Evolutionary conservation across 805 yeast species (phyloP), one percentile per base, ranked within the genome.

Genomic region (Pichia exigua): DNA sequence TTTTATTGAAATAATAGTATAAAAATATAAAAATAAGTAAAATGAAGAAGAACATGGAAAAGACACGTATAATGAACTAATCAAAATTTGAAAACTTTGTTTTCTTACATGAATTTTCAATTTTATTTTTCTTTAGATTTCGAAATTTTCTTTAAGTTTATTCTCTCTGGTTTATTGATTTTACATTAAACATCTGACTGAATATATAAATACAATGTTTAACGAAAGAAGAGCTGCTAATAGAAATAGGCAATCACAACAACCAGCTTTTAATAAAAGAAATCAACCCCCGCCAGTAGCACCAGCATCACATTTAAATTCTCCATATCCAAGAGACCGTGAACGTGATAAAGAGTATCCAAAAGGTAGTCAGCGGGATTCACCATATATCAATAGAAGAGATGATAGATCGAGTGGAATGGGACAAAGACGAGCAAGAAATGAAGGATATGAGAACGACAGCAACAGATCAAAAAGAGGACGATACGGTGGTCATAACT

Each of bases 151-250:
- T 32, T 7, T 9, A 42, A 17, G 15, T 13, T 44, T 21, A 7
- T 35, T 35, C 20, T 35, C 9, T 35, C 5, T 11, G n/a, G n/a
- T 35, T n/a, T n/a, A 35, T 35, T n/a, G 11, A 3, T 17, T 3
- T 32, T 15, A 10, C 7, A 13, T 32, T 15, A 32, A 2, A 7
- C 11, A 17, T 10, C 9, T 2, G 4, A 35, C 4, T 35, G 11
- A n/a, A 7, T 35, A 35, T 4, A 21, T 12, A 7, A 42, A 26
- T 9, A 48, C 12, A 3, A 49, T 49, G 52, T 49, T 49, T 49
- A 61, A 60, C 57, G 64, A 61, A 41, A 52, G 65, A 56, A 45
- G 64, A 48, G 59, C 61, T 2, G 62, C 63, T 22, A 59, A 59
- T 21, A 48, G 62, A 50, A 52, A 50, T n/a, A 35, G 20, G 7